These are phyloP conservation scores for Xerocomus potaroensis DNA, from an alignment of 768 basidiomycete genomes.

Conservation along the genomic window DNA sequence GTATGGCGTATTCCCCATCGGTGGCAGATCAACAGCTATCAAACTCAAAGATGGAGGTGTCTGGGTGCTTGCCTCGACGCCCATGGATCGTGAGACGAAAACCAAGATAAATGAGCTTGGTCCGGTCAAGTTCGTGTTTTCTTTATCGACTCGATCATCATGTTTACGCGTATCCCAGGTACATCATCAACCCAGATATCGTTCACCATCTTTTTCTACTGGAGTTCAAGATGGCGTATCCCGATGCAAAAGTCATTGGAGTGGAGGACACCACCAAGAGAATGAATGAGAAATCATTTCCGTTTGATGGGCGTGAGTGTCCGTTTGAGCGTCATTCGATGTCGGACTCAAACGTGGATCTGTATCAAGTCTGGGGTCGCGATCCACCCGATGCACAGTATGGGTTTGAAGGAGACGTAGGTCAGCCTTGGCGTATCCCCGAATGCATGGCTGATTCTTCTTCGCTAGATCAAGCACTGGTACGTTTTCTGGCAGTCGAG, in stretches of 20 bases:
- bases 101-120: slow-evolving; percentile 59
- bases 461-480: slow-evolving; percentile 50
- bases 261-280: slow-evolving; percentile 52
- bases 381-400: slow-evolving; percentile 62
- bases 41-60: slow-evolving; percentile 63
- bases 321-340: neutral
- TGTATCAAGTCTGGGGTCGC: slow-evolving; percentile 50
- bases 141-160: neutral
- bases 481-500: slow-evolving; percentile 18
- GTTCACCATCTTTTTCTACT: slow-evolving; percentile 60
- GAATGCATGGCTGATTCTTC: neutral
- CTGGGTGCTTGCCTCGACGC: slow-evolving; percentile 82
- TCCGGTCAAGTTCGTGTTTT: slow-evolving; percentile 49
- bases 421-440: slow-evolving; percentile 1
- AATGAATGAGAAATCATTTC: slow-evolving; percentile 47
- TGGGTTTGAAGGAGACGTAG: slow-evolving; percentile 72
- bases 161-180: slow-evolving; percentile 35
- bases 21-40: slow-evolving; percentile 81
- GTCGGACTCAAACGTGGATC: neutral
- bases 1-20: slow-evolving; percentile 65
- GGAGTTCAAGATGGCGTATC: slow-evolving; percentile 68
- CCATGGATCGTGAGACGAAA: slow-evolving; percentile 63
- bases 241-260: slow-evolving; percentile 66
- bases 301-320: slow-evolving; percentile 61
- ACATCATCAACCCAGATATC: slow-evolving; percentile 53